Evolutionary conservation across 2,329 filamentous ascomycete species (phyloP).

Genomic region (Aspergillus tanneri): DNA sequence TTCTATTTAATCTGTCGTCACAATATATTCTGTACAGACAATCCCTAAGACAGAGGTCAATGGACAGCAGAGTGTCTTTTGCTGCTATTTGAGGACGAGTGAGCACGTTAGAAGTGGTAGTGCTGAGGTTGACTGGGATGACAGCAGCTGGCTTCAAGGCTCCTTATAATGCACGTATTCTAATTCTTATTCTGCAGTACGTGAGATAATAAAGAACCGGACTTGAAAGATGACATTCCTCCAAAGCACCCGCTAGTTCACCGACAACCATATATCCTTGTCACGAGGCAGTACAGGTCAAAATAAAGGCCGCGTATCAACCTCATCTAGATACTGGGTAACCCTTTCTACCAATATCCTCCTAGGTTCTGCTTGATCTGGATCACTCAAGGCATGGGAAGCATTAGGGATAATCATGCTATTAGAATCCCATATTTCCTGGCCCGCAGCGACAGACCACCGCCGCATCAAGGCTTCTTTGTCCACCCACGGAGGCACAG

Average conservation of each 20-base stretch:
- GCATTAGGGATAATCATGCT: constrained; percentile 50
- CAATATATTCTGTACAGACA: not conserved
- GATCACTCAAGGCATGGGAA: constrained; percentile 28
- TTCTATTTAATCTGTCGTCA: not conserved
- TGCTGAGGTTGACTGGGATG: too few species aligned
- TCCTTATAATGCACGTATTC: too few species aligned
- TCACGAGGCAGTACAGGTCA: too few species aligned
- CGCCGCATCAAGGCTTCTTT: constrained; percentile 42
- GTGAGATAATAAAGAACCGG: too few species aligned
- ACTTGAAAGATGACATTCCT: too few species aligned
- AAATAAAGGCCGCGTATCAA: too few species aligned
- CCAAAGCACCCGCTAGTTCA: too few species aligned
- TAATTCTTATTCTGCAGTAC: too few species aligned
- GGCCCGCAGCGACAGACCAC: constrained; percentile 37
- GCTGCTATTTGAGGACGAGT: too few species aligned
- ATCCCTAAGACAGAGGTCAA: not conserved
- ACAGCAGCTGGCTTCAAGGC: too few species aligned
- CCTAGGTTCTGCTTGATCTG: constrained; percentile 42
- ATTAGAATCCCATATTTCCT: constrained; percentile 45
- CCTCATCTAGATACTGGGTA: constrained; percentile 50
- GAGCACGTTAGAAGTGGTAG: too few species aligned
- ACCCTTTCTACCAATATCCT: constrained; percentile 53
- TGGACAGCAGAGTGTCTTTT: not conserved
- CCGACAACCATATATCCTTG: too few species aligned
- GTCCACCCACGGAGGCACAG: constrained; percentile 45